Base-by-base conservation (phyloP, 345 rosid species). In the Diplotaxis tenuifolia region DNA sequence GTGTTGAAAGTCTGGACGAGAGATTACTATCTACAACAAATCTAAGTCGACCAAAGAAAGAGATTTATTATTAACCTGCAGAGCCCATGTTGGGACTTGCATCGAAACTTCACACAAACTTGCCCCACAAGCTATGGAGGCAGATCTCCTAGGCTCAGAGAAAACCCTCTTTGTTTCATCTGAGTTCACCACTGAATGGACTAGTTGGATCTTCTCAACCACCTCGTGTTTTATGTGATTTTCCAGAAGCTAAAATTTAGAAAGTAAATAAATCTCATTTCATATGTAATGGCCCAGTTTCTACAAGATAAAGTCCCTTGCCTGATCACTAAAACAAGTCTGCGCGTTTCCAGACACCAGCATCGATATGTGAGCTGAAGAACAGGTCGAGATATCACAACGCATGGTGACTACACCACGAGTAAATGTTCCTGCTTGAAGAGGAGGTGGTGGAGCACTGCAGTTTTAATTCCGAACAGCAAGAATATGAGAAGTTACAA, bases 391-490 rank as follows among this genome's bases (percentile, higher is more conserved):
- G 68, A 96, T 63, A 81, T 96, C 99, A 78, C 99, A 96, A 38
- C 96, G 85, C 99, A 96, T 96, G 71, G 99, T 96, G 70, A 96
- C 92, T 15, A 96, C 96, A 73, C 99, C 99, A 75, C 97, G 99
- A 80, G 97, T 84, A 81, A 90, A 92, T 75, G 97, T 77, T 74
- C 98, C 99, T n/a, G 98, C 99, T 76, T 96, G 99, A 76, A 92
- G 96, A 55, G 99, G 99, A 14, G 99, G 99, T 57, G 98, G 96
- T 60, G 98, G 91, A 72, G 99, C 98, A 90, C 99, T 96, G 87
- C 71, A 84, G 69, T 83, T 70, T 28, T 27, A 59, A 72, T 68
- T 36, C 29, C 5, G 4, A 56, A 71, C 52, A 49, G 78, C 34
- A 19, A 15, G 21, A 40, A 50, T 21, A n/a, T 21, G 15, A 50